Conservation (phyloP, 2,329 filamentous ascomycete species). For the Alternaria gansuensis region DNA sequence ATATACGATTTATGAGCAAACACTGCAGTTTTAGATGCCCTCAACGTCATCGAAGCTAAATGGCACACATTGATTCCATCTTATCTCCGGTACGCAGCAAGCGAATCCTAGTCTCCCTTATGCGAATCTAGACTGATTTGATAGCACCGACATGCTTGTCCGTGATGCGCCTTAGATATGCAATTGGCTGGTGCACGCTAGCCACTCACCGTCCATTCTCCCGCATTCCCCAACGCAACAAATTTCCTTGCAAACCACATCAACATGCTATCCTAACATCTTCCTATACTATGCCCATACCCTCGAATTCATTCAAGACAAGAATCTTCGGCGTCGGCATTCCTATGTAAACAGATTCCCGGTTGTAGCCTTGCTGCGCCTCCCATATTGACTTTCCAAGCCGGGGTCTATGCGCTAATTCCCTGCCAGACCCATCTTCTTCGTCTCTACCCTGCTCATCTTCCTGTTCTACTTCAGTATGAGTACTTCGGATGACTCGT, state of each 20-base stretch:
- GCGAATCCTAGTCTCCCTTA: background rate
- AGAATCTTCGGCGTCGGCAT: conserved; percentile 18
- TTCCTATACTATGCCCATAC: conserved; percentile 16
- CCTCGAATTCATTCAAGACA: conserved; percentile 1
- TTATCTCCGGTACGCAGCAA: background rate
- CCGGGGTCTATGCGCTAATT: background rate
- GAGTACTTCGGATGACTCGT: background rate
- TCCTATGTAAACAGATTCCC: conserved; percentile 9
- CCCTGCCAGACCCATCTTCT: conserved; percentile 26
- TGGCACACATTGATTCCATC: background rate
- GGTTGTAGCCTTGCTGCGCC: background rate
- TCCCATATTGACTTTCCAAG: background rate
- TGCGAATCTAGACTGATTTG: background rate
- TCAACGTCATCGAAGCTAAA: conserved; percentile 4
- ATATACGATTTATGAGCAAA: conserved; percentile 16
- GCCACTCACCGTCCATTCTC: background rate
- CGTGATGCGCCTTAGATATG: conserved; percentile 4
- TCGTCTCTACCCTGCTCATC: conserved; percentile 20
- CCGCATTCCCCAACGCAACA: background rate
- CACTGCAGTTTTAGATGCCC: background rate
- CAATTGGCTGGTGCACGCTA: conserved; percentile 24
- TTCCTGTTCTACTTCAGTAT: conserved; percentile 22
- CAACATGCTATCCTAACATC: conserved; percentile 13
- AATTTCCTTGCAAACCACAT: background rate
- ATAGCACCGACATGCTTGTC: conserved; percentile 1